Conservation (phyloP, 176 grass and related monocot genomes). For the Oryza brachyantha region DNA sequence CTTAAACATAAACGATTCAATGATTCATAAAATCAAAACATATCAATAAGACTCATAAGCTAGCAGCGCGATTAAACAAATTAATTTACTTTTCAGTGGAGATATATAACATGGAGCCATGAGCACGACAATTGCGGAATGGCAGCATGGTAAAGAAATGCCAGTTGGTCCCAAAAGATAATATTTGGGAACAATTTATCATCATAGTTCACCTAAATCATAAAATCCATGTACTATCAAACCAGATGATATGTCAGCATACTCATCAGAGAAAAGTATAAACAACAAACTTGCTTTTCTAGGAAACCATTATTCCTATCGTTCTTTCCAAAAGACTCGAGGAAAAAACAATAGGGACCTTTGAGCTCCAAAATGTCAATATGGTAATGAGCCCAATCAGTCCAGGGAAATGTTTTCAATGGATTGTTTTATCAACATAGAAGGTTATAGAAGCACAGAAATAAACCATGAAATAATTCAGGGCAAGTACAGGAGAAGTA, state of each 20-base stretch:
- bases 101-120: not conserved
- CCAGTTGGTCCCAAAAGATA: conserved; percentile 9
- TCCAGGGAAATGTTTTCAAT: conserved; percentile 30
- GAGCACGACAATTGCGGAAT: conserved; percentile 19
- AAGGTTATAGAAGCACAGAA: not conserved
- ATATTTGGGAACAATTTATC: not conserved
- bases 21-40: not conserved
- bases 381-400: conserved; percentile 23
- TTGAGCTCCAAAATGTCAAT: conserved; percentile 21
- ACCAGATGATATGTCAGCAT: not conserved
- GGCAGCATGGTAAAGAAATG: not conserved
- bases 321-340: not conserved
- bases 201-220: not conserved
- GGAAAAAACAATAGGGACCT: conserved; percentile 25
- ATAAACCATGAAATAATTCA: no score
- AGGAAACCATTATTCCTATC: not conserved
- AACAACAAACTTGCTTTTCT: not conserved
- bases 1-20: conserved; percentile 5
- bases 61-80: not conserved
- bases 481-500: not conserved
- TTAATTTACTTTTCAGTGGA: not conserved
- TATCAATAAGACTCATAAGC: not conserved
- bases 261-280: not conserved
- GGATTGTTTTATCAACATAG: conserved; percentile 10
- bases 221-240: not conserved